Evolutionary conservation across 140 eudicot genomes (phyloP), one percentile per base, ranked within the genome.

Genomic region (Senecio squalidus): DNA sequence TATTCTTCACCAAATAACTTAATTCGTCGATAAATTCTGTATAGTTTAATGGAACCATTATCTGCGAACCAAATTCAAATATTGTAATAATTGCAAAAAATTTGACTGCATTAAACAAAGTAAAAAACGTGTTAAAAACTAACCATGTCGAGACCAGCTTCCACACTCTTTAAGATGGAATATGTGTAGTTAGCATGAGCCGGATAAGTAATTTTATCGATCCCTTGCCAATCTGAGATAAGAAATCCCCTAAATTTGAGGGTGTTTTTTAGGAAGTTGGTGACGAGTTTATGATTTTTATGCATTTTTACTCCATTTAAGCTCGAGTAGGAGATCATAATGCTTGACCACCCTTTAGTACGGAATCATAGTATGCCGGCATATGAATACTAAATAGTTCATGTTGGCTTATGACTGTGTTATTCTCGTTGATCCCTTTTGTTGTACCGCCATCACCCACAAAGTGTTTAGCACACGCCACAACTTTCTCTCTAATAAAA

Each of bases 391-490:
- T 74, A 27, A 56, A 65, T 66, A 88, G 67, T 34, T 70, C 84
- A 36, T 76, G 64, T 50, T 47, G 67, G 49, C 55, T 60, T 23
- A 70, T 59, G 5, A 80, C 62, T 1, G 96, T 88, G 57, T 88
- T 66, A 66, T 84, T 84, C 72, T 67, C 84, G 15, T 84, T 74
- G 23, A 88, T 78, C 10, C 96, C 96, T 43, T 74, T 68, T 4
- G 53, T 54, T 1, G 94, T 84, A 11, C 96, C 96, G 28, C 96
- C 95, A 61, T 85, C 95, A 2, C 95, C 95, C 0, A 85, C 89
- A 31, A 47, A 85, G 64, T 85, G 89, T 49, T 79, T 81, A 1
- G 95, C 95, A 60, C 89, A 81, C 0, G 79, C 89, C 27, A 58
- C 77, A 9, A 85, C 84, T 16, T 85, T 85, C 44, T 67, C 54